phyloP scores from a whole-genome alignment of 2,329 filamentous ascomycete species.

The Verticillium albo-atrum region DNA sequence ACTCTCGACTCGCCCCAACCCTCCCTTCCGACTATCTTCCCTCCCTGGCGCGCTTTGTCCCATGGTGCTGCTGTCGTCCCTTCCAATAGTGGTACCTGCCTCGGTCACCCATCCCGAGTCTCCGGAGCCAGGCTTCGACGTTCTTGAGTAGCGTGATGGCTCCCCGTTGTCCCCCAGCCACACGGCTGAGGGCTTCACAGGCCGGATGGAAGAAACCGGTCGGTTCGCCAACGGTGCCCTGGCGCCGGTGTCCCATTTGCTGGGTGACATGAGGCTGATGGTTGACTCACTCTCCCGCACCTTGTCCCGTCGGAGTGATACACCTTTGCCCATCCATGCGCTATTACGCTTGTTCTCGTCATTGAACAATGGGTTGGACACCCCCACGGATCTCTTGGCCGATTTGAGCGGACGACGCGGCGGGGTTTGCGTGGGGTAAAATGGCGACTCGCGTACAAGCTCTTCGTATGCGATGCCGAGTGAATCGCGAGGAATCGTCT shows the following conservation, averaged over 20 bases:
- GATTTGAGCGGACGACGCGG: conserved; percentile 12
- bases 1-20: background rate
- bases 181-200: background rate
- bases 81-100: conserved; percentile 1
- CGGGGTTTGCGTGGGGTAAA: conserved; percentile 2
- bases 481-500: conserved; percentile 8
- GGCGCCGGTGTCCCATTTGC: conserved; percentile 3
- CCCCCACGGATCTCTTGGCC: conserved; percentile 1
- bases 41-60: background rate
- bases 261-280: conserved; percentile 5
- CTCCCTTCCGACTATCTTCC: background rate
- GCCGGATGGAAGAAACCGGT: conserved; percentile 1
- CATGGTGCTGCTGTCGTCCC: background rate
- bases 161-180: conserved; percentile 9
- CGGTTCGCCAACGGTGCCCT: conserved; percentile 5
- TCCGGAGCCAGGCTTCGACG: conserved; percentile 7
- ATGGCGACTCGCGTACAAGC: conserved; percentile 7
- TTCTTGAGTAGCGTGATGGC: conserved; percentile 2
- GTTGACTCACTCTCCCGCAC: conserved; percentile 1
- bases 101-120: conserved; percentile 12
- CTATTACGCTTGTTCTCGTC: background rate
- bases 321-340: conserved; percentile 2
- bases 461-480: conserved; percentile 11
- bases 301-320: background rate
- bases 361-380: background rate